Base-by-base conservation (phyloP, 768 basidiomycete genomes). In the Termitomyces sp. region DNA sequence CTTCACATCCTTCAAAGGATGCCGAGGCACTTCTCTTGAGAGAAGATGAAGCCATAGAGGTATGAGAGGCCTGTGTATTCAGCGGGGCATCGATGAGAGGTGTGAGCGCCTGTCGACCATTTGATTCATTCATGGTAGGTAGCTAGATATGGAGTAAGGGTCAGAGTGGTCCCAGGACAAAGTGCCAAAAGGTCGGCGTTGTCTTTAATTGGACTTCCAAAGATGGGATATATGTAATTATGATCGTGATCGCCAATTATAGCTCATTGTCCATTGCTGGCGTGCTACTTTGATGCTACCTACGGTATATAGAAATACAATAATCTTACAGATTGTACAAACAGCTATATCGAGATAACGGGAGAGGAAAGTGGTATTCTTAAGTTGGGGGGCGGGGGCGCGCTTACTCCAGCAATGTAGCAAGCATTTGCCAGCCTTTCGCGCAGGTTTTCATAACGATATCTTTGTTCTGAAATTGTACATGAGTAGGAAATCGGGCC, bases 21-120 rank as follows among this genome's bases (percentile, higher is more conserved):
- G 81, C 72, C 24, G 87, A 86, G 18, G 82, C 85, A 54, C 79
- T 77, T 65, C 88, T 85, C 71, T 91, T 91, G 55, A 82, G 72
- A 33, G 65, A 62, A 46, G 60, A 41, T 53, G 44, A 55, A 55
- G 61, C 41, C 16, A 56, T 55, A 27, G 60, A 41, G 18, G 58
- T 58, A 54, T 62, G 62, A 48, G 62, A 55, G 47, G 51, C 20
- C 39, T 46, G 55, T 5, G 63, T 33, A 48, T 67, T 63, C n/a
- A 62, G 56, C 60, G 58, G 56, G 54, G 61, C 48, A 47, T 68
- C 56, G 20, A 61, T 56, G n/a, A 62, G 44, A 24, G 72, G 55
- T 7, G 65, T 57, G 12, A 61, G 60, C 39, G 48, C 53, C 54
- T 63, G 65, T 20, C 42, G 37, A 33, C n/a, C 15, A 24, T 61